Conservation (phyloP, 805 yeast species). For the Yamadazyma sp. region DNA sequence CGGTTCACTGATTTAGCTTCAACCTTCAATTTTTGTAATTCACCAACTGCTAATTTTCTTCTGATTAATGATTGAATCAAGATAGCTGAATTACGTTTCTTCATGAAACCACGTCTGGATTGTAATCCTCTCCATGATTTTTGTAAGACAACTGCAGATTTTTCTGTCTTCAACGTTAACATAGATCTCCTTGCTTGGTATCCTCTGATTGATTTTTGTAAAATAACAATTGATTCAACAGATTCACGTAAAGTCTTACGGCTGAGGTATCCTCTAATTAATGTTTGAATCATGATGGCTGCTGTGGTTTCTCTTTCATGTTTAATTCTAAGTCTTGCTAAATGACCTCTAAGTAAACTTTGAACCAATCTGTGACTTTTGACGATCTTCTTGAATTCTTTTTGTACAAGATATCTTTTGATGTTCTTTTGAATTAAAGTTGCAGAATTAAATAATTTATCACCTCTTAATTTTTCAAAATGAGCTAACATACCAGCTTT, state of each 20-base stretch:
- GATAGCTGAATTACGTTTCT: constrained; percentile 54
- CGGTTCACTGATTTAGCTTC: constrained; percentile 92
- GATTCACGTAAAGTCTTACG: constrained; percentile 39
- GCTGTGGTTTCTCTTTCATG: constrained; percentile 57
- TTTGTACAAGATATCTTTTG: constrained; percentile 61
- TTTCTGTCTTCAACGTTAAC: constrained; percentile 47
- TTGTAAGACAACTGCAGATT: constrained; percentile 73
- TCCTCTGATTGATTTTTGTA: constrained; percentile 54
- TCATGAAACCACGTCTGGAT: constrained; percentile 53
- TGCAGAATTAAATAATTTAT: constrained; percentile 75
- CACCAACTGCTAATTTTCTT: constrained; percentile 66
- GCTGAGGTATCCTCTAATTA: constrained; percentile 51
- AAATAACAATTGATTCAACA: constrained; percentile 32
- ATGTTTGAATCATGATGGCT: constrained; percentile 69
- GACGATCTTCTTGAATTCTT: constrained; percentile 53
- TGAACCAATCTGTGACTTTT: constrained; percentile 57
- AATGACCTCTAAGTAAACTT: constrained; percentile 58
- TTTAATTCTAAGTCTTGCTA: constrained; percentile 53
- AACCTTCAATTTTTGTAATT: constrained; percentile 61
- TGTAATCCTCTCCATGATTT: constrained; percentile 64
- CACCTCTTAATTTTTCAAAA: constrained; percentile 80
- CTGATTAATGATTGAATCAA: constrained; percentile 76
- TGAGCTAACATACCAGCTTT: constrained; percentile 96
- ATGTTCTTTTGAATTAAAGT: constrained; percentile 81
- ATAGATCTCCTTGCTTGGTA: constrained; percentile 50